phyloP scores from a whole-genome alignment of 2,329 filamentous ascomycete species.

The Trichoderma afroharzianum region DNA sequence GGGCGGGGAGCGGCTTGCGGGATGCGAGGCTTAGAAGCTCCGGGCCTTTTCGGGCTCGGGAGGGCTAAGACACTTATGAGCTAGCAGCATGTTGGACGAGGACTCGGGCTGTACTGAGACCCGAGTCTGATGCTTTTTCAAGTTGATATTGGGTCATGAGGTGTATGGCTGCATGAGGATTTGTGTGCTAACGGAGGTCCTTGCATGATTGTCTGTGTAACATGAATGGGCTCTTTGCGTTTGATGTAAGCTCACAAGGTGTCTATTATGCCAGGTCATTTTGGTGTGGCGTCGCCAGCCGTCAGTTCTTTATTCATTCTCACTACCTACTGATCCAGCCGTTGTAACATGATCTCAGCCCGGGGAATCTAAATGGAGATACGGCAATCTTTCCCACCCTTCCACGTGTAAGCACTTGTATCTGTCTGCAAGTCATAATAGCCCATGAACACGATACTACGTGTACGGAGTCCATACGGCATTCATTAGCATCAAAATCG shows the following conservation, averaged over 20 bases:
- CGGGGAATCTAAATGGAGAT: not conserved
- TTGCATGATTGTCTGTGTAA: not conserved
- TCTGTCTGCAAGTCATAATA: not conserved
- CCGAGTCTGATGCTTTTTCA: not conserved
- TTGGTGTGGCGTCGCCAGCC: not conserved
- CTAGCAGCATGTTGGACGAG: not conserved
- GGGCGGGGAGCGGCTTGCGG: slow-evolving; percentile 10
- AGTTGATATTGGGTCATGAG: not conserved
- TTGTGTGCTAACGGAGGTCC: not conserved
- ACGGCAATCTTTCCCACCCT: not conserved
- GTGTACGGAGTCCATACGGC: too few species aligned
- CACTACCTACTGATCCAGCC: not conserved
- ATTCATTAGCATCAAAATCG: not conserved
- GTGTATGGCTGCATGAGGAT: not conserved
- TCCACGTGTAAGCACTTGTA: not conserved
- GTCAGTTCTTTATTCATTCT: not conserved
- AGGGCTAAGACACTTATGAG: slow-evolving; percentile 5
- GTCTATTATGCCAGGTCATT: not conserved
- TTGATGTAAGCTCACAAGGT: not conserved
- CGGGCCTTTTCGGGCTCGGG: slow-evolving; percentile 10
- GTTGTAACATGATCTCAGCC: not conserved
- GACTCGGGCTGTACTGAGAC: not conserved
- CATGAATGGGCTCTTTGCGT: not conserved
- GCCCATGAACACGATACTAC: not conserved
- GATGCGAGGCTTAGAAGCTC: not conserved